Conservation (phyloP, 441 rosid genomes). For the Erodium moschatum region DNA sequence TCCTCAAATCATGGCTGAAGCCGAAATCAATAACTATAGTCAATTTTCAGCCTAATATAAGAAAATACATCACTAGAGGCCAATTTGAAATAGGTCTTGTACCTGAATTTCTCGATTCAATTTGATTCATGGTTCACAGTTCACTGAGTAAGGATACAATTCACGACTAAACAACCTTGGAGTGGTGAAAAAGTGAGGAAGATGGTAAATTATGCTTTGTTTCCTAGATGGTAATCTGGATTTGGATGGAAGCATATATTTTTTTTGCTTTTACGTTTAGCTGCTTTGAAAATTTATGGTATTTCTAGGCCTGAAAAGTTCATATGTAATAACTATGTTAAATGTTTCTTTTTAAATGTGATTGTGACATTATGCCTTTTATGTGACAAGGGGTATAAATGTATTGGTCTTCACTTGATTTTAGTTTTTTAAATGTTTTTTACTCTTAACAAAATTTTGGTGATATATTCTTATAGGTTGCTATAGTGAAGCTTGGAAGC, state of each 20-base stretch:
- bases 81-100: no score
- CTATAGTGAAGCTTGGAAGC: conserved; percentile 20
- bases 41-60: no score
- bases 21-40: no score
- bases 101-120: no score
- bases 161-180: no score
- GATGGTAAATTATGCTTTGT: neutral
- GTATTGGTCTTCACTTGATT: neutral
- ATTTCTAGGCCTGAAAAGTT: neutral
- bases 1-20: no score
- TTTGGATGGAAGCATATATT: neutral
- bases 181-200: no score
- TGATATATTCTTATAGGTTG: conserved; percentile 25
- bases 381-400: no score
- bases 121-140: no score
- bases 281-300: neutral
- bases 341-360: neutral
- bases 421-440: neutral
- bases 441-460: neutral
- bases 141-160: no score
- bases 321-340: neutral
- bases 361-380: neutral
- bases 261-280: neutral
- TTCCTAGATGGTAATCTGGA: neutral
- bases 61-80: no score